Conservation (phyloP, 1,284 basidiomycete species). For the Sparassis latifolia region DNA sequence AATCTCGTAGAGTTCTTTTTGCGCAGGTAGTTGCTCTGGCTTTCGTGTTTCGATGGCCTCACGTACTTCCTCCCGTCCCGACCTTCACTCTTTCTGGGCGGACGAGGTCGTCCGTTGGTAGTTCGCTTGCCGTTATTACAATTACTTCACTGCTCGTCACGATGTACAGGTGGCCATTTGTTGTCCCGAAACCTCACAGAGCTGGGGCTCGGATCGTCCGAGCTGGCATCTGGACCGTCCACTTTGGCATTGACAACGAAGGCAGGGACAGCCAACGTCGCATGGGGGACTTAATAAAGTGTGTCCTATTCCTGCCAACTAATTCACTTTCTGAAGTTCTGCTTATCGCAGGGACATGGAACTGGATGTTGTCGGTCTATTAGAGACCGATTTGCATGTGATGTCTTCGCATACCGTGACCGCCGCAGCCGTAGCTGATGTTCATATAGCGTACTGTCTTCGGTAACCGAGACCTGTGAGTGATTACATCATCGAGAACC, state of each 20-base stretch:
- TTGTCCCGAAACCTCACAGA: constrained; percentile 53
- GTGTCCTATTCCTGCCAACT: constrained; percentile 10
- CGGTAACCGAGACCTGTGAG: constrained; percentile 84
- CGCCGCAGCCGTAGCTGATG: background rate
- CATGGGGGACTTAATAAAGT: constrained; percentile 70
- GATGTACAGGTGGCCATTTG: constrained; percentile 44
- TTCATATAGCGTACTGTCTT: constrained; percentile 68
- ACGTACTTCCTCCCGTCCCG: constrained; percentile 29
- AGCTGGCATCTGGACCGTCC: constrained; percentile 92
- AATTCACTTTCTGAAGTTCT: background rate
- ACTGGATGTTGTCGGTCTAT: constrained; percentile 74
- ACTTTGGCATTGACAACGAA: constrained; percentile 82
- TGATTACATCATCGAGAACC: constrained; percentile 5
- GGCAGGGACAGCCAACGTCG: constrained; percentile 81
- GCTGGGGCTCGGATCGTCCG: constrained; percentile 66
- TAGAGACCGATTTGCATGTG: constrained; percentile 87
- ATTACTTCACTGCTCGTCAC: constrained; percentile 47
- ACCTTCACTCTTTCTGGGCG: constrained; percentile 40
- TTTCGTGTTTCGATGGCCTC: constrained; percentile 39
- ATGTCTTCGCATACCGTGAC: constrained; percentile 19
- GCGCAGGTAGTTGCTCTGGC: constrained; percentile 45
- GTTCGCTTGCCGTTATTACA: constrained; percentile 37
- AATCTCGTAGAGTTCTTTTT: constrained; percentile 38
- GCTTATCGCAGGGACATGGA: constrained; percentile 62
- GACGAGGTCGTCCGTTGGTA: constrained; percentile 14